phyloP scores from a whole-genome alignment of 108 stramenopile species.

The Skeletonema grethae region DNA sequence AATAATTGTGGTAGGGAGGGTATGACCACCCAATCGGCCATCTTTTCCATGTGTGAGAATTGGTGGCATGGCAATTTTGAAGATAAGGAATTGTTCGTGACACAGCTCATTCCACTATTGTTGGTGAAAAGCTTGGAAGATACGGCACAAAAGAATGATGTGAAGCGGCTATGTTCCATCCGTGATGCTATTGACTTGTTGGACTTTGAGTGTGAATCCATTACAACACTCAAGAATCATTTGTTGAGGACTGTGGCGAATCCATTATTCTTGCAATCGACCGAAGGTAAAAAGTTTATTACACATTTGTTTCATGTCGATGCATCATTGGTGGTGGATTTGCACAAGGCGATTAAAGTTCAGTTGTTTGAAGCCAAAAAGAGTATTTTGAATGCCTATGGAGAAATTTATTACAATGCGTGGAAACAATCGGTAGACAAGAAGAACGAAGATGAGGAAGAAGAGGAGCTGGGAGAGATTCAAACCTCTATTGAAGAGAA shows the following conservation, averaged over 20 bases:
- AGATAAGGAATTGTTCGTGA: slow-evolving; percentile 75
- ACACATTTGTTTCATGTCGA: slow-evolving; percentile 73
- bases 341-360: slow-evolving; percentile 68
- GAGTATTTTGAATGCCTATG: slow-evolving; percentile 73
- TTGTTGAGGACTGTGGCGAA: slow-evolving; percentile 71
- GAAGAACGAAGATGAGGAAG: slow-evolving; percentile 12
- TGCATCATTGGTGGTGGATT: slow-evolving; percentile 58
- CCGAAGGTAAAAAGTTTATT: slow-evolving; percentile 76
- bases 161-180: slow-evolving; percentile 77
- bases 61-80: slow-evolving; percentile 83
- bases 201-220: slow-evolving; percentile 87
- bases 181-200: slow-evolving; percentile 77
- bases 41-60: slow-evolving; percentile 80
- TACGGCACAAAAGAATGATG: slow-evolving; percentile 60
- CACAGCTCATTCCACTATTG: slow-evolving; percentile 79
- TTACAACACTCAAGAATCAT: slow-evolving; percentile 54
- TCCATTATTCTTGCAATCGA: slow-evolving; percentile 69
- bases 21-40: slow-evolving; percentile 49
- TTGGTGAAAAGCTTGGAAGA: slow-evolving; percentile 54
- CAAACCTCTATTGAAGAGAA: slow-evolving; percentile 74
- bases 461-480: slow-evolving; percentile 28
- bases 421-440: slow-evolving; percentile 67
- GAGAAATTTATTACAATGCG: slow-evolving; percentile 84
- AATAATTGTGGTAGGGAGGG: slow-evolving; percentile 59
- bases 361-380: slow-evolving; percentile 70